Base-by-base conservation (phyloP, 177 flowering plant genomes). In the Vitis hybrid region DNA sequence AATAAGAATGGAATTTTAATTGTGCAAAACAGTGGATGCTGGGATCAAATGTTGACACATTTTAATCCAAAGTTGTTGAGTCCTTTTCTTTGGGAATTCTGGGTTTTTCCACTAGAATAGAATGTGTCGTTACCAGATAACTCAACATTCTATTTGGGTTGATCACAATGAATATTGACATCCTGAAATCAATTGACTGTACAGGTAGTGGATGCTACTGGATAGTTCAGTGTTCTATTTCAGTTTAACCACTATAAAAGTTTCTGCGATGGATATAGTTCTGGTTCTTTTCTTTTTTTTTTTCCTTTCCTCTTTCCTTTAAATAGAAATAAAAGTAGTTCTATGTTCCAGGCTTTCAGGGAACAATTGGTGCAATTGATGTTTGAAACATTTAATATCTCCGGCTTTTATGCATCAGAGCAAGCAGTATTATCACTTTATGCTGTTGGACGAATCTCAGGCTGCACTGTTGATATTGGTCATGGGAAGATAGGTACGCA, bases 391-490 rank as follows among this genome's bases (percentile, higher is more conserved):
- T 96, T 96, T 75, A 96, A 96, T 75, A 80, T 96, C 68, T 88
- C 97, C 1, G 99, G 99, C 56, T 96, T 96, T 80, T 96, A 89
- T 82, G 94, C 99, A 64, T 88, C 97, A 59, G 99, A 96, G 83
- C 99, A 96, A 86, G 93, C 99, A 64, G 99, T 96, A 48, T 80
- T 94, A 64, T 96, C 99, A 26, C 91, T 96, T 34, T 96, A 96
- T 85, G 99, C 99, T 10, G 91, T 94, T 40, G 99, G 99, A 52
- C 97, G 99, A 49, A 96, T 96, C 70, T 96, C 99, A 11, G 99
- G 99, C 62, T 96, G 99, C 82, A 87, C 95, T 60, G 99, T 96
- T 74, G 99, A 96, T 77, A 87, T 96, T 72, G 99, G 99, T 34
- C 97, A 96, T 85, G 99, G 97, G 72, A 96, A 96, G 81, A 91